Conservation (phyloP, 495 filamentous ascomycete genomes). For the Xylaria longipes region DNA sequence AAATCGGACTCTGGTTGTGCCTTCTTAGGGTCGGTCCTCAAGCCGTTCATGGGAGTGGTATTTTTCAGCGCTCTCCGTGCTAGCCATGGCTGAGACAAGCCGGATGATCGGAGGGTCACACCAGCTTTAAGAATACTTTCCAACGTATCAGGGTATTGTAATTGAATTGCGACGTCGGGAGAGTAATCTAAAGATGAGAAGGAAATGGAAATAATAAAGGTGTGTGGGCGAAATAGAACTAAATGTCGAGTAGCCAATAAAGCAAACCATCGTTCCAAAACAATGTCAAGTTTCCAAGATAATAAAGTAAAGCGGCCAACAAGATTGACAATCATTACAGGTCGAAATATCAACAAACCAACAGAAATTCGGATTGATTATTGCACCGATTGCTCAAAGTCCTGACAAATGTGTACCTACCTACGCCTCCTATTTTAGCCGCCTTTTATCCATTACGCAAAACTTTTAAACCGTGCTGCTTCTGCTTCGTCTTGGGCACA, state of each 20-base stretch:
- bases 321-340: neutral
- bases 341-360: neutral
- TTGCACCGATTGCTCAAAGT: neutral
- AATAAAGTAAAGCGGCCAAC: neutral
- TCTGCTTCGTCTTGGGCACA: slow-evolving; percentile 46
- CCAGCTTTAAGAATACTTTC: neutral
- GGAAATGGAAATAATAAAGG: neutral
- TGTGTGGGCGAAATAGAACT: neutral
- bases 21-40: neutral
- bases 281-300: neutral
- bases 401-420: neutral
- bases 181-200: neutral
- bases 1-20: neutral
- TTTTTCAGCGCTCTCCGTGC: neutral
- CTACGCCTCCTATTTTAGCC: too few species aligned
- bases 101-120: neutral
- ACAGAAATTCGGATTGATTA: neutral
- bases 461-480: slow-evolving; percentile 38
- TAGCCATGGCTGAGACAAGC: neutral
- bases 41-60: too few species aligned
- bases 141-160: neutral
- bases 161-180: neutral
- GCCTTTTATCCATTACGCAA: neutral
- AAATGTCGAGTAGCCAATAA: neutral
- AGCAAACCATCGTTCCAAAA: neutral